phyloP scores from a whole-genome alignment of 2,329 filamentous ascomycete genomes.

The Diaporthe sp. region DNA sequence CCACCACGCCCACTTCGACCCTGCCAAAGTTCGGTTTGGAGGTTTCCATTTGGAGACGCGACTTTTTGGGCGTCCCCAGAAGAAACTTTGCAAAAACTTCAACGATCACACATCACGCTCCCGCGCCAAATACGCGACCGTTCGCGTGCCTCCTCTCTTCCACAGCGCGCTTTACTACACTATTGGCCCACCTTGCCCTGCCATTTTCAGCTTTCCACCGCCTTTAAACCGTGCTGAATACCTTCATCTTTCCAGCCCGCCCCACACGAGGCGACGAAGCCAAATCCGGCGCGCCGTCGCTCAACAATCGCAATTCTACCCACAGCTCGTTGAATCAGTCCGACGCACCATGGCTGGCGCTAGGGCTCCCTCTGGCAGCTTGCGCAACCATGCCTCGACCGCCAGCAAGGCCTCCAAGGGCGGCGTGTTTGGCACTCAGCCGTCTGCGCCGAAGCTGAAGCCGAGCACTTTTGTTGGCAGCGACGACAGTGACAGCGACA shows the following conservation, averaged over 20 bases:
- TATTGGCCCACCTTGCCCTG: background rate
- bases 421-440: conserved; percentile 34
- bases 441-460: conserved; percentile 50
- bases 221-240: conserved; percentile 1
- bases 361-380: conserved; percentile 35
- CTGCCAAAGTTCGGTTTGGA: conserved; percentile 25
- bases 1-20: conserved; percentile 40
- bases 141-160: background rate
- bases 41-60: conserved; percentile 40
- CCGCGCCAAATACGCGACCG: background rate
- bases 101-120: conserved; percentile 19
- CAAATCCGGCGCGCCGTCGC: background rate
- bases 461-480: conserved; percentile 50
- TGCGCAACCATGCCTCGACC: conserved; percentile 41
- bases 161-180: background rate
- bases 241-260: background rate
- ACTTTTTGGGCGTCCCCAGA: conserved; percentile 34
- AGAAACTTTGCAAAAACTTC: conserved; percentile 41
- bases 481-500: conserved; percentile 42
- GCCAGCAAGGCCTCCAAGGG: conserved; percentile 34
- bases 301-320: conserved; percentile 19
- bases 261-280: conserved; percentile 5
- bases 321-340: background rate
- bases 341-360: conserved; percentile 37
- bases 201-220: background rate